phyloP scores from a whole-genome alignment of 176 grass and related monocot species.

The Aegilops bicornis region DNA sequence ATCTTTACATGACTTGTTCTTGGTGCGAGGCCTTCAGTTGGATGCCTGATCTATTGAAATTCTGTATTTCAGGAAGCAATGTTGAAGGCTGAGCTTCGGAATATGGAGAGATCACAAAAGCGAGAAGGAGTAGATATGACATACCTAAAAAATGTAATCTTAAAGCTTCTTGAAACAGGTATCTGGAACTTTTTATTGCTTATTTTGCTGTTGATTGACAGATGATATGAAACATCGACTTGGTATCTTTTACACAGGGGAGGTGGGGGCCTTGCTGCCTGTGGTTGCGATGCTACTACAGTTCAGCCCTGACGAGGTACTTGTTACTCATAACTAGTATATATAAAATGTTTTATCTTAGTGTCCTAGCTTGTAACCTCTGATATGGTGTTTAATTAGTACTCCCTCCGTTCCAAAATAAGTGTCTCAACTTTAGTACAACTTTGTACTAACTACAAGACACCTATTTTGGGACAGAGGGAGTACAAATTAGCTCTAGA shows the following conservation, averaged over 20 bases:
- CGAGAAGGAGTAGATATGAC: constrained; percentile 98
- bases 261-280: constrained; percentile 84
- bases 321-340: not conserved
- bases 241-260: constrained; percentile 58
- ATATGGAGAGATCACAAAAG: constrained; percentile 99
- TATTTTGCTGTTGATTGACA: constrained; percentile 14
- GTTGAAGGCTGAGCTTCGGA: constrained; percentile 81
- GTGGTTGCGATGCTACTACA: constrained; percentile 93
- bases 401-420: no score
- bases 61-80: constrained; percentile 72
- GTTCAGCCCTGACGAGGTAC: constrained; percentile 96
- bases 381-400: not conserved
- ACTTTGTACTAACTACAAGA: no score
- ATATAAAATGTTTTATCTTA: not conserved
- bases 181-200: constrained; percentile 15
- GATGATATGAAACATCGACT: constrained; percentile 12
- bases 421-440: no score
- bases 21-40: not conserved
- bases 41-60: constrained; percentile 21
- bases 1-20: not conserved
- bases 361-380: not conserved
- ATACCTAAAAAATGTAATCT: constrained; percentile 95
- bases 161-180: constrained; percentile 99
- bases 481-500: not conserved
- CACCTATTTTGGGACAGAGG: no score